phyloP scores from a whole-genome alignment of 1,139 yeast species.

The Meyerozyma sp. region DNA sequence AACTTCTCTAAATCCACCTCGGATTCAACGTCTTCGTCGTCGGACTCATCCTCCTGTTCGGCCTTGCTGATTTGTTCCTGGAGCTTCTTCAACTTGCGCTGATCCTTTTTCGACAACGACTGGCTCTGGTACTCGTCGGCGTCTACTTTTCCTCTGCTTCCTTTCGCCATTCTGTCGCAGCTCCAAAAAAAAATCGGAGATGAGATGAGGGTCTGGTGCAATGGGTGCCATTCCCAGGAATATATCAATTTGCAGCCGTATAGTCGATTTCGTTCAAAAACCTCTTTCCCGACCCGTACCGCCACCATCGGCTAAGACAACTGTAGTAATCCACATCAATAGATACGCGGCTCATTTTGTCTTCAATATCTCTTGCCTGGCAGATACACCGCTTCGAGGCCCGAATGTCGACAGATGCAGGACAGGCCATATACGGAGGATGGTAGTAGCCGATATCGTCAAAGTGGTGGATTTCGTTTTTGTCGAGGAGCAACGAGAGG shows the following conservation, averaged over 20 bases:
- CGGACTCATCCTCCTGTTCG: conserved; percentile 17
- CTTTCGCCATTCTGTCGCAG: conserved; percentile 1
- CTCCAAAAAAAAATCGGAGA: not conserved
- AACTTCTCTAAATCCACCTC: conserved; percentile 49
- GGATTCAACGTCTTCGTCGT: conserved; percentile 25
- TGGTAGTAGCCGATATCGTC: conserved; percentile 89
- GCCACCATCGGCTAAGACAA: conserved; percentile 87
- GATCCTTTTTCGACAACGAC: conserved; percentile 56
- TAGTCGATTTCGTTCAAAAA: conserved; percentile 36
- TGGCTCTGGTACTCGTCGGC: conserved; percentile 41
- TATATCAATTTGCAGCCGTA: conserved; percentile 1
- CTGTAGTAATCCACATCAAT: conserved; percentile 62
- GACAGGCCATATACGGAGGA: conserved; percentile 80
- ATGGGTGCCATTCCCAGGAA: not conserved
- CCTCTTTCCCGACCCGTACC: conserved; percentile 53
- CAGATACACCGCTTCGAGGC: conserved; percentile 71
- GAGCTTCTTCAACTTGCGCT: conserved; percentile 56
- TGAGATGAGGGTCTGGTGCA: conserved; percentile 1
- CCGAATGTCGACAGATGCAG: conserved; percentile 46
- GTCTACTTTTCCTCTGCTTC: conserved; percentile 12
- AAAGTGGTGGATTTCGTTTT: conserved; percentile 72
- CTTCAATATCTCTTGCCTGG: conserved; percentile 30
- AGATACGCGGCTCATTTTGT: conserved; percentile 28
- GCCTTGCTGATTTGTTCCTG: conserved; percentile 12
- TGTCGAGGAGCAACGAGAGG: conserved; percentile 60